These are phyloP conservation scores for Aspergillus cejpii DNA, from an alignment of 2,329 filamentous ascomycete species.

Conservation along the genomic window DNA sequence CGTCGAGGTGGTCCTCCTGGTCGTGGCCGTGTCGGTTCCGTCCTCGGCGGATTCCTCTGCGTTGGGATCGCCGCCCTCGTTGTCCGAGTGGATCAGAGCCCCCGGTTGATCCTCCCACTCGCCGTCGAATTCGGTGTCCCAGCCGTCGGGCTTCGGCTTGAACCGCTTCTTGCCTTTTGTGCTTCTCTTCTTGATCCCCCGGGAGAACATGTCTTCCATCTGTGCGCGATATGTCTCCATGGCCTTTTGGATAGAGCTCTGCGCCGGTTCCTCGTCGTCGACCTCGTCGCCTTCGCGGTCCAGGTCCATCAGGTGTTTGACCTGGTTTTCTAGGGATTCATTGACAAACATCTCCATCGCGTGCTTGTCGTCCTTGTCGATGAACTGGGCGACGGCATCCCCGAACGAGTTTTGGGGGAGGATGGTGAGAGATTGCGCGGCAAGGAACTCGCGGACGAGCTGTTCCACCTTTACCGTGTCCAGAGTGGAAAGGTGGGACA, in stretches of 20 bases:
- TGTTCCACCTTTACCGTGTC: slow-evolving; percentile 83
- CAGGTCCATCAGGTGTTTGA: slow-evolving; percentile 61
- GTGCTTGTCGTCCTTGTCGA: slow-evolving; percentile 91
- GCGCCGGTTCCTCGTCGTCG: slow-evolving; percentile 59
- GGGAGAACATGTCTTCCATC: slow-evolving; percentile 64
- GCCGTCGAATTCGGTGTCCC: slow-evolving; percentile 87
- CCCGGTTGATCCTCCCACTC: slow-evolving; percentile 74
- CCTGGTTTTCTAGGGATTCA: slow-evolving; percentile 62
- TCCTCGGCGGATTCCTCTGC: slow-evolving; percentile 45
- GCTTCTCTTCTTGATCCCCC: slow-evolving; percentile 53
- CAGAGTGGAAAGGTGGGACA: slow-evolving; percentile 54
- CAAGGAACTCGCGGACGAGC: slow-evolving; percentile 79
- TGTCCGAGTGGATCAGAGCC: slow-evolving; percentile 52
- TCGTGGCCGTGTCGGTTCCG: slow-evolving; percentile 33
- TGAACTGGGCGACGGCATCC: slow-evolving; percentile 86
- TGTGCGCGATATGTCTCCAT: slow-evolving; percentile 67
- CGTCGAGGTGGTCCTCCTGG: slow-evolving; percentile 35
- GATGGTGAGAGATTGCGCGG: slow-evolving; percentile 82
- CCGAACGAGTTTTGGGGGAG: slow-evolving; percentile 88
- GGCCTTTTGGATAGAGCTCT: slow-evolving; percentile 62
- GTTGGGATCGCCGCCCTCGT: slow-evolving; percentile 43
- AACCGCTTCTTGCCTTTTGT: slow-evolving; percentile 50
- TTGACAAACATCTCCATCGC: slow-evolving; percentile 77
- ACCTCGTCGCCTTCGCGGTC: slow-evolving; percentile 63
- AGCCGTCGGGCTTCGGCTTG: slow-evolving; percentile 69